Evolutionary conservation across 2,329 filamentous ascomycete genomes (phyloP).

Genomic region (Microdochium bolleyi): DNA sequence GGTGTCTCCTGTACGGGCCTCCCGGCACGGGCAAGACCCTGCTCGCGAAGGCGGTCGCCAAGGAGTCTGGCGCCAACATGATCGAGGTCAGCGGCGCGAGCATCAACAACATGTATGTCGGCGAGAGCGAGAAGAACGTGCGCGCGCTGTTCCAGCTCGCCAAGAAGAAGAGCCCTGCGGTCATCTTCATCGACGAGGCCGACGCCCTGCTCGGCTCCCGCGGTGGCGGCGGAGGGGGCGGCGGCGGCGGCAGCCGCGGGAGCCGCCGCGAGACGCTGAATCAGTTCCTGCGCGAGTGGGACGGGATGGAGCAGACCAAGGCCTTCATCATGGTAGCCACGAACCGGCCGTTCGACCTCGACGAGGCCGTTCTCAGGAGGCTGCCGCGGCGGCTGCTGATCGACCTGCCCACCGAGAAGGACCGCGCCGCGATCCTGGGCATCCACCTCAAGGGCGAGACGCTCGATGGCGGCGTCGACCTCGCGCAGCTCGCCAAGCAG

Average conservation of each 20-base stretch:
- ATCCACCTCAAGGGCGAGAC: constrained; percentile 65
- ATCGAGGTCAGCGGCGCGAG: constrained; percentile 87
- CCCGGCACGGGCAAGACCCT: constrained; percentile 73
- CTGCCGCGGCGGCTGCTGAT: constrained; percentile 66
- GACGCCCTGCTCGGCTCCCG: constrained; percentile 85
- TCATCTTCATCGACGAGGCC: constrained; percentile 96
- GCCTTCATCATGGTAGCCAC: constrained; percentile 98
- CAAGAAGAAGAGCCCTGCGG: constrained; percentile 82
- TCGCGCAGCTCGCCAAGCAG: constrained; percentile 53
- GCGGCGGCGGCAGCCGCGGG: constrained; percentile 42
- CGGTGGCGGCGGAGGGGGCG: constrained; percentile 53
- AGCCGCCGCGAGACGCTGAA: constrained; percentile 88
- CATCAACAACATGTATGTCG: constrained; percentile 94
- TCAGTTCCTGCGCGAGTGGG: constrained; percentile 95
- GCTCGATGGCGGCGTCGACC: constrained; percentile 51
- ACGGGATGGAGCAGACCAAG: constrained; percentile 72
- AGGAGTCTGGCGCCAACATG: constrained; percentile 61
- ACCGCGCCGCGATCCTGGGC: constrained; percentile 59
- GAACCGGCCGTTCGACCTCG: constrained; percentile 89
- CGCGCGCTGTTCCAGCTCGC: constrained; percentile 86
- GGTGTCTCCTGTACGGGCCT: constrained; percentile 80
- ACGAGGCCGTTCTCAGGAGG: constrained; percentile 76
- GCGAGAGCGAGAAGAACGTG: constrained; percentile 94
- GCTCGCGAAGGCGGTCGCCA: constrained; percentile 61
- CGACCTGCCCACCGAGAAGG: constrained; percentile 60